A percentile compares a stretch with the other conserved stretches of the same genome.
Evolutionary conservation across 2,329 filamentous ascomycete genomes (phyloP).

Genomic region (Aulographum hederae): DNA sequence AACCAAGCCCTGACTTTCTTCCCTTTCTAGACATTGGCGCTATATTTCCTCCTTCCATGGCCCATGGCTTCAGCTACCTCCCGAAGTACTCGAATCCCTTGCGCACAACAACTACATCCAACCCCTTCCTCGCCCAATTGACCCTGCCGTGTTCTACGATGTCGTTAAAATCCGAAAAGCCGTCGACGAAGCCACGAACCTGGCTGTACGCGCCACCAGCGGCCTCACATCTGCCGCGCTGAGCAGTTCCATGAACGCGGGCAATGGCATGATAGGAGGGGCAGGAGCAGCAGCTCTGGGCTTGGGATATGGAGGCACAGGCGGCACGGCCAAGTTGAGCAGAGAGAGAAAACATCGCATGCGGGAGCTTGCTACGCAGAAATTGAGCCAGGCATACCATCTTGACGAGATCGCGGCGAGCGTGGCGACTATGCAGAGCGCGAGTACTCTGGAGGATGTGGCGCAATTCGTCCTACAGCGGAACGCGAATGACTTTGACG

Average conservation of each 20-base stretch:
- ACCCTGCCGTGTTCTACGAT: constrained; percentile 69
- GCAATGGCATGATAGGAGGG: constrained; percentile 25
- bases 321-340: constrained; percentile 48
- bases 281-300: constrained; percentile 31
- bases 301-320: constrained; percentile 36
- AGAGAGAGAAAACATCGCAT: constrained; percentile 61
- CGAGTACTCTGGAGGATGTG: constrained; percentile 60
- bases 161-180: constrained; percentile 63
- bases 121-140: constrained; percentile 56
- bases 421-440: constrained; percentile 67
- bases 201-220: constrained; percentile 60
- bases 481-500: constrained; percentile 47
- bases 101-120: constrained; percentile 66
- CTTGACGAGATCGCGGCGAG: constrained; percentile 71
- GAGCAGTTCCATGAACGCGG: constrained; percentile 33
- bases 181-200: constrained; percentile 62
- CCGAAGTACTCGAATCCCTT: constrained; percentile 61
- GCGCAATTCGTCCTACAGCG: constrained; percentile 55
- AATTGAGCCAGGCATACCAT: constrained; percentile 59
- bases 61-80: constrained; percentile 63
- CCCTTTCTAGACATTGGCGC: constrained; percentile 62
- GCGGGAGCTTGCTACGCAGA: constrained; percentile 62
- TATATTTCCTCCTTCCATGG: constrained; percentile 74
- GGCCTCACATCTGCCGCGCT: constrained; percentile 49
- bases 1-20: too few species aligned